Conservation (phyloP, 306 rosid genomes). For the Echinosophora koreensis region DNA sequence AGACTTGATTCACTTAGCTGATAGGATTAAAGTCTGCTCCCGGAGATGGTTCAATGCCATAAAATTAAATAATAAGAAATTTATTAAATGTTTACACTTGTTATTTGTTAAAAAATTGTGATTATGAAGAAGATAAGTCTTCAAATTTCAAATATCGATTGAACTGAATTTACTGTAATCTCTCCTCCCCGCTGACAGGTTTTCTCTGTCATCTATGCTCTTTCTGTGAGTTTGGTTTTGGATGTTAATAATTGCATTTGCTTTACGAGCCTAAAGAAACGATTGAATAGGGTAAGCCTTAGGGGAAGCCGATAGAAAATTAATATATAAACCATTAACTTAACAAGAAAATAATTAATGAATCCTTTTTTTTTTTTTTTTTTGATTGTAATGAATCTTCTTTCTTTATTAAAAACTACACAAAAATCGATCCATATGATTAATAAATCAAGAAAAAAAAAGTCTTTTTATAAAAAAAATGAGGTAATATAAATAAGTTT, state of each 20-base stretch:
- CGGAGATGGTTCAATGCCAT: no score
- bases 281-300: background rate
- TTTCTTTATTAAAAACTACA: background rate
- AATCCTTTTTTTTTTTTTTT: no score
- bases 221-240: background rate
- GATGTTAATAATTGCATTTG: background rate
- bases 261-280: slow-evolving; percentile 8
- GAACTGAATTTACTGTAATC: background rate
- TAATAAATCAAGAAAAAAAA: no score
- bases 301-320: background rate
- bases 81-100: background rate
- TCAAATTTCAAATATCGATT: background rate
- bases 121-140: background rate
- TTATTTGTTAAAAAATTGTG: no score
- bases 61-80: background rate
- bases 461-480: no score
- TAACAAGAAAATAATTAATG: background rate
- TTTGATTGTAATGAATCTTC: background rate
- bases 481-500: no score
- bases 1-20: no score
- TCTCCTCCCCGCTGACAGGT: background rate
- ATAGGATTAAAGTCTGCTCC: no score
- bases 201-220: slow-evolving; percentile 23
- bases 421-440: background rate
- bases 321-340: background rate